These are phyloP conservation scores for Fusarium sp. DNA, from an alignment of 2,329 filamentous ascomycete genomes.

Conservation along the genomic window DNA sequence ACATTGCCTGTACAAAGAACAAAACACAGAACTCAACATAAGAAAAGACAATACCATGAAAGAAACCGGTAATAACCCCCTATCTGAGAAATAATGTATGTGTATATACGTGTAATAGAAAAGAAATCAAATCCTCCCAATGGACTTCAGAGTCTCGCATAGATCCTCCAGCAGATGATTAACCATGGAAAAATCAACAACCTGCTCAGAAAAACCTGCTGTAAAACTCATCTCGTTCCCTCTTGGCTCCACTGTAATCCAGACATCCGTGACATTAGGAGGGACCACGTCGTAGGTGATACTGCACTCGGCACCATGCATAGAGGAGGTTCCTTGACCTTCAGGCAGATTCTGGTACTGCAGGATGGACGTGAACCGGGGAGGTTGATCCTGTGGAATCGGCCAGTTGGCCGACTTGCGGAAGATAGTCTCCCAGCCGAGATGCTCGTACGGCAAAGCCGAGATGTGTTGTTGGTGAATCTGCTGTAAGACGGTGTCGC, in stretches of 20 bases:
- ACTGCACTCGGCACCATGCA: background rate
- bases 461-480: constrained; percentile 8
- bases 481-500: background rate
- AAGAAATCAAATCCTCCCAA: background rate
- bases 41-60: too few species aligned
- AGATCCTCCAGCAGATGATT: background rate
- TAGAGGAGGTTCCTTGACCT: background rate
- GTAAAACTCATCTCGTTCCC: background rate
- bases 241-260: background rate
- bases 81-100: too few species aligned
- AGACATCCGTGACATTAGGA: background rate
- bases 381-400: rapidly evolving
- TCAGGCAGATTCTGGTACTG: constrained; percentile 7
- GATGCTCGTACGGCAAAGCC: background rate
- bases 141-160: background rate
- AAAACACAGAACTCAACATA: background rate
- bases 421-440: constrained; percentile 2
- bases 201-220: background rate
- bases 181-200: background rate
- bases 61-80: too few species aligned
- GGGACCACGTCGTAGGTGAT: background rate
- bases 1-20: background rate
- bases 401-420: background rate
- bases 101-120: too few species aligned
- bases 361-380: background rate